Evolutionary conservation across 192 early-diverging fungal species (phyloP), one percentile per base, ranked within the genome.

Genomic region (Mortierella antarctica): DNA sequence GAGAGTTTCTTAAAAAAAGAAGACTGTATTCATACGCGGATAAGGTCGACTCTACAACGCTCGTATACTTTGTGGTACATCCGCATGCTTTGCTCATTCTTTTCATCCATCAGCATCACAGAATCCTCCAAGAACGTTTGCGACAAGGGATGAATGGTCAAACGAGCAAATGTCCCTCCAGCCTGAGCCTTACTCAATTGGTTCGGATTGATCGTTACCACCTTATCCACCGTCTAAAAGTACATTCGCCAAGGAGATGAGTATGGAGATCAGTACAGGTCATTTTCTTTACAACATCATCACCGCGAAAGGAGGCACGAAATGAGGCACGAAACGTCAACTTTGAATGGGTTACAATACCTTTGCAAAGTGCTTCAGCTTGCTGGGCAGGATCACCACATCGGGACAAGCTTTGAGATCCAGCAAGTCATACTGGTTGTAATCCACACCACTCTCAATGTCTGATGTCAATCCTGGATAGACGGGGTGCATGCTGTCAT

Each of bases 121-220:
- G 61, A 45, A 41, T 68, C 72, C 15, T 65, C 60, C 6, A 70
- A 72, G 15, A 50, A 44, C 2, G 13, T 18, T 17, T 62, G 17
- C 13, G 51, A 17, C 42, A 91, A 65, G 18, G 95, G 93, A 73
- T 90, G 90, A 42, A 97, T 89, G 39, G 82, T 89, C 12, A 97
- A 50, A 50, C 84, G 86, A 42, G 94, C 94, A 86, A 91, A 98
- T 10, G 94, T 97, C 6, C 96, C 96, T n/a, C 91, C 90, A 5
- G 88, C 59, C 40, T 90, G 85, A 9, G 88, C 87, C 69, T 93
- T 95, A 14, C 90, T 84, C 4, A 93, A 74, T 40, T 89, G 82
- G 0, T 95, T 95, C 1, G 98, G 95, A 69, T 99, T 99, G 41
- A 99, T 80, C 69, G 95, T 86, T 0, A 98, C 70, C 0, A 89